Evolutionary conservation across 2,329 filamentous ascomycete genomes (phyloP).

Genomic region (Chaetomiaceae sp.): DNA sequence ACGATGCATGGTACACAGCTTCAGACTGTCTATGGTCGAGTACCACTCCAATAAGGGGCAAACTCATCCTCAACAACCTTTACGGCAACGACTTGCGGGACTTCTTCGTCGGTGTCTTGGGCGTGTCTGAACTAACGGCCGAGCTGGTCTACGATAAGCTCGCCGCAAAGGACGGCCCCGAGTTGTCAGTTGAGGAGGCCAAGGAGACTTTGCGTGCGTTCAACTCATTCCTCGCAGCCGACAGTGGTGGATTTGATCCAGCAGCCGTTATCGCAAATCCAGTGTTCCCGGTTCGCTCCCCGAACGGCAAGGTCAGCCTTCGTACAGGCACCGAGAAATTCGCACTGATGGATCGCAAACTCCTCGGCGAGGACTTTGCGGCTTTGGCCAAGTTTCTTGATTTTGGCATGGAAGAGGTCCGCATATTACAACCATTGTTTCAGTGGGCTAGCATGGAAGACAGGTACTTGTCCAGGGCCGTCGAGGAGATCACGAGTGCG

Average conservation of each 20-base stretch:
- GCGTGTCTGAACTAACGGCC: not conserved
- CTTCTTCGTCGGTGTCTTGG: slow-evolving; percentile 1
- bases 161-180: not conserved
- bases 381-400: slow-evolving; percentile 30
- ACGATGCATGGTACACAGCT: slow-evolving; percentile 2
- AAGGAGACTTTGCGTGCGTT: slow-evolving; percentile 30
- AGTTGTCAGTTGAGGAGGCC: slow-evolving; percentile 19
- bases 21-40: slow-evolving; percentile 5
- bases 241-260: not conserved
- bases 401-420: slow-evolving; percentile 31
- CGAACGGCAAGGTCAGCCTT: slow-evolving; percentile 14
- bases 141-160: slow-evolving; percentile 3
- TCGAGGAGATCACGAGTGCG: slow-evolving; percentile 30
- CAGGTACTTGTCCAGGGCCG: slow-evolving; percentile 29
- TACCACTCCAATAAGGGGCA: not conserved
- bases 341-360: slow-evolving; percentile 31
- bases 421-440: slow-evolving; percentile 27
- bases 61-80: not conserved
- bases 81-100: slow-evolving; percentile 3
- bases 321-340: slow-evolving; percentile 23
- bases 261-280: not conserved
- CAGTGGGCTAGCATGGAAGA: slow-evolving; percentile 29
- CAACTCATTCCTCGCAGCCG: slow-evolving; percentile 27
- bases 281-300: slow-evolving; percentile 26
- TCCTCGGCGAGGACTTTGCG: slow-evolving; percentile 25